Evolutionary conservation across 495 filamentous ascomycete species (phyloP), one percentile per base, ranked within the genome.

Genomic region (Chaetomium fimeti): DNA sequence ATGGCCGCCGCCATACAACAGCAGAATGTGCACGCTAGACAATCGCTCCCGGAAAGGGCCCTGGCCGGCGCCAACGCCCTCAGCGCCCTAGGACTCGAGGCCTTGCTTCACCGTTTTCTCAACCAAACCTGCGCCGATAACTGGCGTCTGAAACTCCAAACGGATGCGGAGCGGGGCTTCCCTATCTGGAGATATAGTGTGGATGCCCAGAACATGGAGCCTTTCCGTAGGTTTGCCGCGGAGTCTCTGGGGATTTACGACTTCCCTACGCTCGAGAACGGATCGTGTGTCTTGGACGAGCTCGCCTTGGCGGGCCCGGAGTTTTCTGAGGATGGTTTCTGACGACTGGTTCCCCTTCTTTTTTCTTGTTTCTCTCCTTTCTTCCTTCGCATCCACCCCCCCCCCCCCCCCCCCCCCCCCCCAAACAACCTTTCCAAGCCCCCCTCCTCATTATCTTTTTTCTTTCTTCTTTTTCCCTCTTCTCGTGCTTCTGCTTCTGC

Each of bases 1-100:
- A 70, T 71, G 53, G 57, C 63, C 4, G 61, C 42, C 1, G 53
- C 43, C 3, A 12, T 22, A 18, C n/a, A 12, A 13, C 42, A n/a
- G 5, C 20, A 49, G n/a, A 29, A 1, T 15, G 7, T 18, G 18
- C 18, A 40, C n/a, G 18, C 15, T 18, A 20, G 15, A 15, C 6
- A 12, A 3, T 15, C 47, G 3, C 22, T 53, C 16, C 3, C n/a
- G 20, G 29, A 43, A 12, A 53, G 32, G 16, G 59, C 59, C 0
- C 38, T 45, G 8, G 51, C 38, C 27, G 51, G 51, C 16, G 60
- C 53, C 13, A 9, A 18, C 3, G 18, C 7, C 15, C 61, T 63
- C 7, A 5, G 15, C 2, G 9, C 5, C 11, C 11, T 63, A 1
- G 3, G 12, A 27, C 15, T 42, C 11, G 9, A 28, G 16, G 43